Evolutionary conservation across 169 alveolate species (phyloP), one percentile per base, ranked within the genome.

Genomic region (Babesia gibsoni): DNA sequence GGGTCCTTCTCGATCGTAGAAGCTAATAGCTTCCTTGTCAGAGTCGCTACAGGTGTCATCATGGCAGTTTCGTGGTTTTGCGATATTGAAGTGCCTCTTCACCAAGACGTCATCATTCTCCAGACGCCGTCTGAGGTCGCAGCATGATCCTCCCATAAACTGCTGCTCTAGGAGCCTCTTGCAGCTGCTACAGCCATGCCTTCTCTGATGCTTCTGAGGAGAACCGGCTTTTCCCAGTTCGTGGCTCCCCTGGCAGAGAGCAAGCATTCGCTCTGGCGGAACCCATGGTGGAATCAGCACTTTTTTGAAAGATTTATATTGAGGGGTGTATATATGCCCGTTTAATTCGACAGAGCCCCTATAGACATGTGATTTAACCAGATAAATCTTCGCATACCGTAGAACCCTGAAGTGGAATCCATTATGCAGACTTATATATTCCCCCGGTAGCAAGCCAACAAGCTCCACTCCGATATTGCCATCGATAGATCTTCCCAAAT

Each of bases 261-360:
- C 48, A 1, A 74, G 59, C 63, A 74, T 33, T 25, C 84, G 57
- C 61, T 74, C 84, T 52, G 84, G 65, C 23, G 84, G 84, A 32
- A 12, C 6, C 84, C 84, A 74, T 54, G 80, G 80, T 18, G 84
- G 67, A 7, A 74, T 23, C 14, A 46, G 2, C n/a, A 36, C 67
- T 50, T 61, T 74, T 16, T 54, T 53, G 37, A 64, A 74, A 10
- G 54, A 8, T 3, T 2, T 32, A 69, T 12, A 49, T 10, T 42
- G 33, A 33, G 66, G 57, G 0, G 59, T 36, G 52, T 74, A 74
- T 5, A 74, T 54, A 37, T 74, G 84, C 10, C 84, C 84, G 37
- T 64, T 64, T 10, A 74, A 32, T 56, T 54, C 63, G 6, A 64
- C 84, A 1, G 69, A 50, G 2, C 84, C 84, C 25, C 84, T 74